phyloP scores from a whole-genome alignment of 2,329 filamentous ascomycete species.

The Calonectria leucothoes region DNA sequence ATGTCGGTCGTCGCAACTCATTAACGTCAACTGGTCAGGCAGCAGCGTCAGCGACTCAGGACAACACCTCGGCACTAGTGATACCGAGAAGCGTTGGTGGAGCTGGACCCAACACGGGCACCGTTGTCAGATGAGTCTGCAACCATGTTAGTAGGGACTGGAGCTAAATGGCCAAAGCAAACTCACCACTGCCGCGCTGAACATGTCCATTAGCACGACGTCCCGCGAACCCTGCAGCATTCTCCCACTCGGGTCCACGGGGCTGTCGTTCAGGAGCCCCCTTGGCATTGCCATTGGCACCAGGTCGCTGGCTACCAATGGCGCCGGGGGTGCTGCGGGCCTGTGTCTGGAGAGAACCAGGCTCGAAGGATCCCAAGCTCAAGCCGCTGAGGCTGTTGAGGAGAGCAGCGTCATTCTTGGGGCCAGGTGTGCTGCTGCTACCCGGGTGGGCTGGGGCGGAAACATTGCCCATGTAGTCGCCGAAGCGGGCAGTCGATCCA shows the following conservation, averaged over 20 bases:
- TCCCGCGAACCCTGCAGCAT: constrained; percentile 61
- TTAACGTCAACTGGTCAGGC: constrained; percentile 36
- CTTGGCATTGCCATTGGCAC: constrained; percentile 57
- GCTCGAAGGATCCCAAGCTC: constrained; percentile 64
- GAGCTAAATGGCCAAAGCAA: not conserved
- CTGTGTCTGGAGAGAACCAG: constrained; percentile 49
- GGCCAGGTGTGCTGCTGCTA: constrained; percentile 52
- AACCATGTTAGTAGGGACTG: constrained; percentile 25
- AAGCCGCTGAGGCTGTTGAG: constrained; percentile 62
- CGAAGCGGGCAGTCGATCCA: constrained; percentile 54
- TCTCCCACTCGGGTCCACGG: constrained; percentile 73
- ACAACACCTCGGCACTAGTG: constrained; percentile 42
- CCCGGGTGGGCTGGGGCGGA: constrained; percentile 48
- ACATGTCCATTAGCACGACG: constrained; percentile 71
- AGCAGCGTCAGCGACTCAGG: constrained; percentile 11
- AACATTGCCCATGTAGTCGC: constrained; percentile 55
- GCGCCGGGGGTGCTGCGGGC: constrained; percentile 66
- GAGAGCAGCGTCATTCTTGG: constrained; percentile 54
- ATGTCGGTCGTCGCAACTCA: constrained; percentile 39
- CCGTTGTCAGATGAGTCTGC: constrained; percentile 58
- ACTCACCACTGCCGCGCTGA: constrained; percentile 71
- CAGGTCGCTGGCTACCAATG: constrained; percentile 73
- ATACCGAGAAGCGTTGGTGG: constrained; percentile 50
- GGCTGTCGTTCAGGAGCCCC: constrained; percentile 71
- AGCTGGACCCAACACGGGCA: constrained; percentile 50